These are phyloP conservation scores for Backusella psychrophila DNA, from an alignment of 192 early-diverging fungal species.

Conservation along the genomic window DNA sequence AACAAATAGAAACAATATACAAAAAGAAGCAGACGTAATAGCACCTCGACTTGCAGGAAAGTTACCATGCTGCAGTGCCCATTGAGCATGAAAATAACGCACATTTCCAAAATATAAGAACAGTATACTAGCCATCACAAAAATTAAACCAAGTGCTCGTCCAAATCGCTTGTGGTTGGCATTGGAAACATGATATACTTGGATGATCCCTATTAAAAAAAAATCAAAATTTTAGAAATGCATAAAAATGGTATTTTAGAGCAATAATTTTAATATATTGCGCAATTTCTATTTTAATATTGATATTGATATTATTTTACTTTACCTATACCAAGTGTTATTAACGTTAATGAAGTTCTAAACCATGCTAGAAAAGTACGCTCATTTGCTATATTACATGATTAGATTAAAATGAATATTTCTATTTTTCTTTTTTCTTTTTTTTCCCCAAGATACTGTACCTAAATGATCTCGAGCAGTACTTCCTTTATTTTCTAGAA, in stretches of 20 bases:
- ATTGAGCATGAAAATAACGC: constrained; percentile 71
- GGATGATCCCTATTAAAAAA: constrained; percentile 50
- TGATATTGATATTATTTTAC: background rate
- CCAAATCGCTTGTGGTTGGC: constrained; percentile 19
- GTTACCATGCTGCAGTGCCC: constrained; percentile 57
- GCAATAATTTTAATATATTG: constrained; percentile 9
- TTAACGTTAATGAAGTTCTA: constrained; percentile 65
- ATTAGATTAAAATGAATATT: background rate
- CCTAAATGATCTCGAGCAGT: constrained; percentile 74
- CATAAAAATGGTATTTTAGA: background rate
- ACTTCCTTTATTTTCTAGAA: constrained; percentile 70
- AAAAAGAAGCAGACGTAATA: constrained; percentile 40
- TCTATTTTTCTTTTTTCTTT: background rate
- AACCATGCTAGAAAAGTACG: constrained; percentile 77
- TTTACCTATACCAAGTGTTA: constrained; percentile 64
- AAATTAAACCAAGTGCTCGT: constrained; percentile 47
- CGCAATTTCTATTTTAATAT: constrained; percentile 1
- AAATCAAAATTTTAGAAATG: constrained; percentile 3
- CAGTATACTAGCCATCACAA: constrained; percentile 58
- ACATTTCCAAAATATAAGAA: constrained; percentile 63
- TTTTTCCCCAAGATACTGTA: constrained; percentile 21
- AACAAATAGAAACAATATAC: constrained; percentile 38
- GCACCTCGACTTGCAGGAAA: constrained; percentile 68
- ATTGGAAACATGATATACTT: constrained; percentile 59
- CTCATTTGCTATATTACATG: constrained; percentile 56